phyloP scores from a whole-genome alignment of 1,284 basidiomycete genomes.

The Ceratobasidium sp. region DNA sequence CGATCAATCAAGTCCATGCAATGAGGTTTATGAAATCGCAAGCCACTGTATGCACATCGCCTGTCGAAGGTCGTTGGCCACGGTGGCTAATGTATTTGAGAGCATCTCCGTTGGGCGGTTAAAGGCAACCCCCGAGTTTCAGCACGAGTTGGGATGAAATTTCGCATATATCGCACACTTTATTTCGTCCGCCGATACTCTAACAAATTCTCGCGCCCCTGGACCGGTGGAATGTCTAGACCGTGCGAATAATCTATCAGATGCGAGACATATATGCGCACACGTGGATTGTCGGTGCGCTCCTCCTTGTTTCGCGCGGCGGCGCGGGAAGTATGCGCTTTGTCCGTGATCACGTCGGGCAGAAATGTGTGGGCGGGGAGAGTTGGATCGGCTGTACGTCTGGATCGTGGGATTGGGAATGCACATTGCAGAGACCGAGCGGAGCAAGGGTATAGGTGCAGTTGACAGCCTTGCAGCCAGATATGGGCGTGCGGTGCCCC shows the following conservation, averaged over 20 bases:
- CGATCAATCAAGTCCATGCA: slow-evolving; percentile 7
- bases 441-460: too few species aligned
- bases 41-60: background rate
- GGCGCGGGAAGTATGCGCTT: slow-evolving; percentile 3
- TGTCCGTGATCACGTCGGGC: slow-evolving; percentile 28
- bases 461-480: background rate
- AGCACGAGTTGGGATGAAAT: background rate
- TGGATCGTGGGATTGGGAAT: background rate
- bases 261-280: slow-evolving; percentile 1
- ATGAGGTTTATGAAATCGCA: slow-evolving; percentile 6
- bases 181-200: background rate
- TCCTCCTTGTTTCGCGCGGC: background rate
- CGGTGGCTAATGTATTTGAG: background rate
- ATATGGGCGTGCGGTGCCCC: background rate
- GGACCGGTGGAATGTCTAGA: background rate
- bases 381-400: background rate
- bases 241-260: slow-evolving; percentile 8
- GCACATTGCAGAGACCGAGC: too few species aligned
- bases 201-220: background rate
- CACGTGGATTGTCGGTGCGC: background rate
- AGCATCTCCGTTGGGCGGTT: background rate
- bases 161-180: background rate
- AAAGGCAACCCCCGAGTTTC: background rate
- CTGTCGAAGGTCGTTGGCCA: background rate
- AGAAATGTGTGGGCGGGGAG: too few species aligned